Evolutionary conservation across 75 land plant genomes (phyloP).

Genomic region (Cupressus sempervirens): DNA sequence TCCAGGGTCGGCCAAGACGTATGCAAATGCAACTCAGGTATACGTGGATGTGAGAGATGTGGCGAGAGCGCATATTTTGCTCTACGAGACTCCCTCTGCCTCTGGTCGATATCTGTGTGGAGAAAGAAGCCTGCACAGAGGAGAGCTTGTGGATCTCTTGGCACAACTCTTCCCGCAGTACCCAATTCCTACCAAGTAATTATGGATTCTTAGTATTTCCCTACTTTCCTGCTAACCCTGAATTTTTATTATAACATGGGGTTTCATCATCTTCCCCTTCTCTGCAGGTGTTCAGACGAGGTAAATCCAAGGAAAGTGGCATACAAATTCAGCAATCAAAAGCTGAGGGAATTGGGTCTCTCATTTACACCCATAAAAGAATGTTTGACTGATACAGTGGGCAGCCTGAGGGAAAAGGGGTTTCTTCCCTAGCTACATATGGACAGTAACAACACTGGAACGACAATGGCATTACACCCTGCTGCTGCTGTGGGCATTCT

Average conservation of each 20-base stretch:
- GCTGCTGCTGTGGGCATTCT: too few species aligned
- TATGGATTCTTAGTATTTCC: too few species aligned
- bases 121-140: constrained; percentile 18
- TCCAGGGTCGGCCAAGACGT: too few species aligned
- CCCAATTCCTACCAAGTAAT: not conserved
- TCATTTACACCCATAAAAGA: constrained; percentile 32
- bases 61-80: too few species aligned
- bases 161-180: constrained; percentile 17
- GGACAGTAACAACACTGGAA: not conserved
- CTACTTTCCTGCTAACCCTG: not conserved
- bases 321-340: constrained; percentile 48
- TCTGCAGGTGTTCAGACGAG: constrained; percentile 62
- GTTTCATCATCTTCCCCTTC: not conserved
- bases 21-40: too few species aligned
- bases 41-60: too few species aligned
- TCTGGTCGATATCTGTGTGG: constrained; percentile 37
- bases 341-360: too few species aligned
- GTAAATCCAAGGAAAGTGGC: constrained; percentile 52
- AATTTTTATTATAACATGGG: not conserved
- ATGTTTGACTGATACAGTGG: constrained; percentile 50
- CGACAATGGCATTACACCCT: too few species aligned
- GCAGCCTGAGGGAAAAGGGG: constrained; percentile 49
- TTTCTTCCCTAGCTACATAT: constrained; percentile 10
- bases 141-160: constrained; percentile 18
- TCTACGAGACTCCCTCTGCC: constrained; percentile 21